A percentile compares a stretch with the other conserved stretches of the same genome.
These are phyloP conservation scores for Kodamaea kakaduensis DNA, from an alignment of 805 yeast species.

Conservation along the genomic window DNA sequence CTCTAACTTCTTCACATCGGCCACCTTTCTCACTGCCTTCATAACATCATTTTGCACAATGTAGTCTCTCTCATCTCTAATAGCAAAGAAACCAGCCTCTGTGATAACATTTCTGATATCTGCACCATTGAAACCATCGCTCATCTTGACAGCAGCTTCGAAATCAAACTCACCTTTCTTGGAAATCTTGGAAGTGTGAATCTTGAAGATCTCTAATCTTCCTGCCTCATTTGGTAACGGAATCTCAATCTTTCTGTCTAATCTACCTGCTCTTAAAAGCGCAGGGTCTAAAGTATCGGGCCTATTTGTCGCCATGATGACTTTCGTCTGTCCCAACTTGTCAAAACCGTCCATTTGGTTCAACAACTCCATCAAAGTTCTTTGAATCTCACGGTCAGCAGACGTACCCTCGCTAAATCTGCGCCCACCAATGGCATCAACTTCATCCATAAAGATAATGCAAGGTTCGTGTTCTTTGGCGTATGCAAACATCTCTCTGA, in stretches of 20 bases:
- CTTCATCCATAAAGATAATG: slow-evolving; percentile 97
- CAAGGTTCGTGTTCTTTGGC: slow-evolving; percentile 98
- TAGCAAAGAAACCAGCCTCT: slow-evolving; percentile 98
- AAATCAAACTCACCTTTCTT: slow-evolving; percentile 96
- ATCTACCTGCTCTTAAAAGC: slow-evolving; percentile 91
- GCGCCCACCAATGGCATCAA: slow-evolving; percentile 98
- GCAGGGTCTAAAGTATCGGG: slow-evolving; percentile 99
- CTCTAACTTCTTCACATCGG: slow-evolving; percentile 94
- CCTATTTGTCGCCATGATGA: slow-evolving; percentile 98
- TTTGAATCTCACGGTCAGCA: slow-evolving; percentile 97
- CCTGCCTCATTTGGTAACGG: slow-evolving; percentile 96
- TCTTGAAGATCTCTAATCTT: slow-evolving; percentile 87
- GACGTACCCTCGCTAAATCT: slow-evolving; percentile 97
- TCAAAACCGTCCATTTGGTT: slow-evolving; percentile 99
- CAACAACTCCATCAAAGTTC: slow-evolving; percentile 93
- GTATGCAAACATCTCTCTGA: slow-evolving; percentile 96
- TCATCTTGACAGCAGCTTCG: slow-evolving; percentile 96
- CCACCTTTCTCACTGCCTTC: slow-evolving; percentile 98
- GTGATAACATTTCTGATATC: slow-evolving; percentile 95
- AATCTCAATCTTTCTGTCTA: slow-evolving; percentile 94
- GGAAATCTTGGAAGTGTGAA: slow-evolving; percentile 78
- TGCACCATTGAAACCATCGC: slow-evolving; percentile 98
- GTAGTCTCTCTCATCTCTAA: slow-evolving; percentile 95
- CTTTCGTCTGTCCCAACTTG: slow-evolving; percentile 92
- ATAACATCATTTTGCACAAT: slow-evolving; percentile 89